These are phyloP conservation scores for Macrolepiota albuminosa DNA, from an alignment of 768 basidiomycete genomes.

Conservation along the genomic window DNA sequence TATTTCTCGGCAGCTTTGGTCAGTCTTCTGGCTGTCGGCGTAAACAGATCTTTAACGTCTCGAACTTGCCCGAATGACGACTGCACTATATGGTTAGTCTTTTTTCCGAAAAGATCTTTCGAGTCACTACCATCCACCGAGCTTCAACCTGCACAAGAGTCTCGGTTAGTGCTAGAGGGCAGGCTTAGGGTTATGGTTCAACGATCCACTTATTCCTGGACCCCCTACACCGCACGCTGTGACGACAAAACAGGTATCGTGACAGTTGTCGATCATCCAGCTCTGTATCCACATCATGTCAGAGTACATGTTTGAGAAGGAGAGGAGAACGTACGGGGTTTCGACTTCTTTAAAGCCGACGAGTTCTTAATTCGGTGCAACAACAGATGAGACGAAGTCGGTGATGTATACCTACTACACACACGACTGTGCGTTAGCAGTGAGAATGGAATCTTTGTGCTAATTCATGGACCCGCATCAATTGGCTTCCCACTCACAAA, in stretches of 20 bases:
- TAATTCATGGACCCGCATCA: conserved; percentile 43
- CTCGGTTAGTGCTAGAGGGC: no score
- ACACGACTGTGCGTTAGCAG: conserved; percentile 11
- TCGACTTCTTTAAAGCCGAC: conserved; percentile 59
- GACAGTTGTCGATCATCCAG: conserved; percentile 44
- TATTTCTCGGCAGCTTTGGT: no score
- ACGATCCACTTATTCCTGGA: conserved; percentile 47
- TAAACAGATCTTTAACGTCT: no score
- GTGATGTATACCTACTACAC: conserved; percentile 51
- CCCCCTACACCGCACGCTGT: conserved; percentile 52
- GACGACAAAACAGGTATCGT: conserved; percentile 40
- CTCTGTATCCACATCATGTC: conserved; percentile 24
- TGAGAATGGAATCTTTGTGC: background rate
- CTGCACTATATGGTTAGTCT: no score
- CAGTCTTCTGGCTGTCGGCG: no score
- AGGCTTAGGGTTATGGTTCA: conserved; percentile 31
- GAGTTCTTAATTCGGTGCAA: conserved; percentile 58
- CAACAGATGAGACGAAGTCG: conserved; percentile 55
- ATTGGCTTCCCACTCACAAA: conserved; percentile 66
- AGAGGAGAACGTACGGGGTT: conserved; percentile 40
- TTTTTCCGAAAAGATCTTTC: no score
- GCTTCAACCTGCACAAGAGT: no score
- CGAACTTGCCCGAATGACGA: no score
- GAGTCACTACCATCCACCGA: no score
- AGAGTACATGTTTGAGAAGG: background rate